These are phyloP conservation scores for Neurospora crassa DNA, from an alignment of 2,329 filamentous ascomycete genomes.

Conservation along the genomic window DNA sequence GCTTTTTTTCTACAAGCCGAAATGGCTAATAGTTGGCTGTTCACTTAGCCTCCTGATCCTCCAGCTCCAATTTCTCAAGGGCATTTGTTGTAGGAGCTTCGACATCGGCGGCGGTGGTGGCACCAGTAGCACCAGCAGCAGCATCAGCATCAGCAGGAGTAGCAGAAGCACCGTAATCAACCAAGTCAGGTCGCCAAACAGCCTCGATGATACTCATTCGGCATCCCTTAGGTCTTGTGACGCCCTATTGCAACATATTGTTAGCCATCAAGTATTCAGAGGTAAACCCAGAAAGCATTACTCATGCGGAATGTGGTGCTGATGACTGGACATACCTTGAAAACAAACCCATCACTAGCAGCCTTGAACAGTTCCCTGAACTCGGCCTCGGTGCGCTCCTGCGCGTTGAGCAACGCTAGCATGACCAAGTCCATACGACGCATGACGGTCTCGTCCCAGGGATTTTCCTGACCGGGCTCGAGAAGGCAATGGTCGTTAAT, in stretches of 20 bases:
- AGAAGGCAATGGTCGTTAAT: slow-evolving; percentile 32
- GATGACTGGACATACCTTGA: slow-evolving; percentile 19
- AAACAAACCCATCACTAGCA: slow-evolving; percentile 29
- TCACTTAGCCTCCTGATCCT: not conserved
- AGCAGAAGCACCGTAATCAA: not conserved
- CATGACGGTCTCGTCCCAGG: slow-evolving; percentile 29
- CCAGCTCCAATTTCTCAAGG: not conserved
- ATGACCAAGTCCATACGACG: slow-evolving; percentile 34
- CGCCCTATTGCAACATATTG: slow-evolving; percentile 16
- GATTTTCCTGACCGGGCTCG: slow-evolving; percentile 23
- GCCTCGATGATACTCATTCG: slow-evolving; percentile 28
- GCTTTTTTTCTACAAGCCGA: no score
- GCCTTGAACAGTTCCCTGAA: slow-evolving; percentile 31
- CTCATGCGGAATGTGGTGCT: not conserved
- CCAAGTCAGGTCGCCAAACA: slow-evolving; percentile 20
- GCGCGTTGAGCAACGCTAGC: slow-evolving; percentile 32
- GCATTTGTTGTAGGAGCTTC: not conserved
- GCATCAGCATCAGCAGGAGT: not conserved
- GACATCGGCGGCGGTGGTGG: not conserved
- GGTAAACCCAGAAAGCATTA: slow-evolving; percentile 6
- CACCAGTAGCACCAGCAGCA: not conserved
- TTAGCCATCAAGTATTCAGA: not conserved
- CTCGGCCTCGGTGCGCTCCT: slow-evolving; percentile 33
- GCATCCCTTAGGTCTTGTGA: slow-evolving; percentile 20
- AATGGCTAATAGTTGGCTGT: not conserved